Conservation (phyloP, 2,329 filamentous ascomycete species). For the Calonectria henricotiae region DNA sequence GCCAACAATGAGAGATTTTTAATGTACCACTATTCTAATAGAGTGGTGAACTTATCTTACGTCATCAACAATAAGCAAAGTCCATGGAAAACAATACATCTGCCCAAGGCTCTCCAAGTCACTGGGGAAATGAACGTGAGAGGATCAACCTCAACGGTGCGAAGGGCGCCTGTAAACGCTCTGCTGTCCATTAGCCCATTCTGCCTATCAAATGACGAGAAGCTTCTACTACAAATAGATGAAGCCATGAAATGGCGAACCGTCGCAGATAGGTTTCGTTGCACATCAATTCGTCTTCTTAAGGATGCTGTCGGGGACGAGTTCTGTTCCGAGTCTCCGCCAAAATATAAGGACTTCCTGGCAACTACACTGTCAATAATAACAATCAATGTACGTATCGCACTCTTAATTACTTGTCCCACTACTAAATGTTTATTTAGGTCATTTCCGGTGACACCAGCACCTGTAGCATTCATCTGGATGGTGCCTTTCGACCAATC, state of each 20-base stretch:
- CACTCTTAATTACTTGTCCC: not conserved
- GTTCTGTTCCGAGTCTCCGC: slow-evolving; percentile 30
- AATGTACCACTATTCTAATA: slow-evolving; percentile 48
- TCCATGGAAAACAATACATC: slow-evolving; percentile 52
- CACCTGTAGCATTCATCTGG: slow-evolving; percentile 47
- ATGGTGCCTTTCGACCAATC: slow-evolving; percentile 45
- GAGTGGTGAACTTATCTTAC: slow-evolving; percentile 49
- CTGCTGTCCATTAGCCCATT: slow-evolving; percentile 51
- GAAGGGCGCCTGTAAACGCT: slow-evolving; percentile 46
- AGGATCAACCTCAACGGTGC: slow-evolving; percentile 45
- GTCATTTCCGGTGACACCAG: slow-evolving; percentile 50
- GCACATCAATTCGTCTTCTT: slow-evolving; percentile 44
- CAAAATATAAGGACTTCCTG: slow-evolving; percentile 53
- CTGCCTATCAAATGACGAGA: slow-evolving; percentile 48
- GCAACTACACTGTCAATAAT: slow-evolving; percentile 53
- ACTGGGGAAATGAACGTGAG: slow-evolving; percentile 46
- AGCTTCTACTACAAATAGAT: slow-evolving; percentile 26
- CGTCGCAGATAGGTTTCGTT: slow-evolving; percentile 31
- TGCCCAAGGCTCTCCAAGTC: slow-evolving; percentile 48
- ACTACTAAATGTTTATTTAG: slow-evolving; percentile 14
- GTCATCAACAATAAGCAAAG: slow-evolving; percentile 51
- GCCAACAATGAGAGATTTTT: slow-evolving; percentile 45
- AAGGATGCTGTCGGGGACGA: slow-evolving; percentile 47
- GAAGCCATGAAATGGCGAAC: slow-evolving; percentile 44
- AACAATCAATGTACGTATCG: slow-evolving; percentile 47